Evolutionary conservation across 371 early-diverging fungal genomes (phyloP).

Genomic region (Mortierella sp.): DNA sequence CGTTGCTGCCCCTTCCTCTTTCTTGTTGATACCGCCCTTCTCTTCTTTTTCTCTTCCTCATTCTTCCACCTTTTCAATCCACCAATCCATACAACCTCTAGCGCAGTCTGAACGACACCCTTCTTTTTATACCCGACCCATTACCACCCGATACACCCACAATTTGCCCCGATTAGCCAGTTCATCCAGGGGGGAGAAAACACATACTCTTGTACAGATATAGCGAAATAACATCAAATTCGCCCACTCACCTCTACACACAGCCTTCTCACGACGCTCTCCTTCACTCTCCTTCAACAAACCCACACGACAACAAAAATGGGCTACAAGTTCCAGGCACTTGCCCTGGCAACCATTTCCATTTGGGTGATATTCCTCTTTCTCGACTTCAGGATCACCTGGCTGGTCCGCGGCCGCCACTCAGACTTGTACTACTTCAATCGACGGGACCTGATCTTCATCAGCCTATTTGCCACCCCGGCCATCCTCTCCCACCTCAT

Average conservation of each 20-base stretch:
- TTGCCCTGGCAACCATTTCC: constrained; percentile 9
- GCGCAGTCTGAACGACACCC: not conserved
- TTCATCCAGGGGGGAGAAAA: not conserved
- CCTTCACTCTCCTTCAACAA: not conserved
- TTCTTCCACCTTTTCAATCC: not conserved
- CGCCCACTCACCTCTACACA: not conserved
- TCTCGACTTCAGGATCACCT: constrained; percentile 31
- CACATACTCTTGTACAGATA: not conserved
- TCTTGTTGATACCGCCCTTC: not conserved
- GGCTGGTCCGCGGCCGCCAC: constrained; percentile 12
- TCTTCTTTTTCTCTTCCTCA: not conserved
- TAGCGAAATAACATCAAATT: not conserved
- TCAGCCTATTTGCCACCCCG: constrained; percentile 22
- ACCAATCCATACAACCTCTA: not conserved
- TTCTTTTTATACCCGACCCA: not conserved
- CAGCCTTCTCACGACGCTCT: not conserved
- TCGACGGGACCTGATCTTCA: constrained; percentile 26
- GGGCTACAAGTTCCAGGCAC: constrained; percentile 22
- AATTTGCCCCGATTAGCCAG: not conserved
- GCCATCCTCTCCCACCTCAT: constrained; percentile 32
- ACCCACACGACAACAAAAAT: not conserved
- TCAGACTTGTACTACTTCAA: constrained; percentile 36
- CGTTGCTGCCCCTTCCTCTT: not conserved
- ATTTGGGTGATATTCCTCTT: constrained; percentile 16
- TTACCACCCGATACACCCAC: not conserved